phyloP scores from a whole-genome alignment of 805 yeast genomes.

The Scheffersomyces spartinae region DNA sequence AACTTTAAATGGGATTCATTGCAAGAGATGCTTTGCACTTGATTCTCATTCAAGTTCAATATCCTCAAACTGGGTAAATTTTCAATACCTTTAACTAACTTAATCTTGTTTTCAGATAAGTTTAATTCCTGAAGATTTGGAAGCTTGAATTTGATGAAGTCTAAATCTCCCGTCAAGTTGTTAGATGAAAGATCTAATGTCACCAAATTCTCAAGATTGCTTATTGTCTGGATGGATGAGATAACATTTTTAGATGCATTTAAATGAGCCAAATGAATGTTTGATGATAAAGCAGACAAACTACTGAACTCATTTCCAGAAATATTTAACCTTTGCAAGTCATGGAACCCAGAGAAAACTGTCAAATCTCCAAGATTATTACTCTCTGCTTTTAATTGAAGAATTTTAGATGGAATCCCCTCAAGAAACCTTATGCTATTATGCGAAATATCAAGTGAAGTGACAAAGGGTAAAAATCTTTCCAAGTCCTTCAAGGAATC shows the following conservation, averaged over 20 bases:
- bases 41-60: constrained; percentile 33
- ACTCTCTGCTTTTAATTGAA: constrained; percentile 24
- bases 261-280: constrained; percentile 32
- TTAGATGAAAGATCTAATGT: constrained; percentile 32
- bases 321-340: constrained; percentile 35
- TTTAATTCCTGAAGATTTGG: constrained; percentile 32
- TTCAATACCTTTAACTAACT: constrained; percentile 22
- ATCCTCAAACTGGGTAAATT: constrained; percentile 21
- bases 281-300: constrained; percentile 22
- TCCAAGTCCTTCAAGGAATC: constrained; percentile 33
- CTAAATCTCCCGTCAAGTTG: constrained; percentile 23
- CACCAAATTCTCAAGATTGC: constrained; percentile 25
- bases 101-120: constrained; percentile 30
- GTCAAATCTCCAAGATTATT: constrained; percentile 31
- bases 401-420: constrained; percentile 32
- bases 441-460: constrained; percentile 26
- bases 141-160: constrained; percentile 22
- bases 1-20: constrained; percentile 13
- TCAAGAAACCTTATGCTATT: constrained; percentile 31
- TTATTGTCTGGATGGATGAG: constrained; percentile 22
- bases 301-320: constrained; percentile 23
- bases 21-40: constrained; percentile 12
- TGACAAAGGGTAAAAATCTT: constrained; percentile 32
- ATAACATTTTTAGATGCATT: constrained; percentile 26
- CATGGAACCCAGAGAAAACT: constrained; percentile 24